phyloP scores from a whole-genome alignment of 1,139 yeast genomes.

The Yamadazyma oceani region DNA sequence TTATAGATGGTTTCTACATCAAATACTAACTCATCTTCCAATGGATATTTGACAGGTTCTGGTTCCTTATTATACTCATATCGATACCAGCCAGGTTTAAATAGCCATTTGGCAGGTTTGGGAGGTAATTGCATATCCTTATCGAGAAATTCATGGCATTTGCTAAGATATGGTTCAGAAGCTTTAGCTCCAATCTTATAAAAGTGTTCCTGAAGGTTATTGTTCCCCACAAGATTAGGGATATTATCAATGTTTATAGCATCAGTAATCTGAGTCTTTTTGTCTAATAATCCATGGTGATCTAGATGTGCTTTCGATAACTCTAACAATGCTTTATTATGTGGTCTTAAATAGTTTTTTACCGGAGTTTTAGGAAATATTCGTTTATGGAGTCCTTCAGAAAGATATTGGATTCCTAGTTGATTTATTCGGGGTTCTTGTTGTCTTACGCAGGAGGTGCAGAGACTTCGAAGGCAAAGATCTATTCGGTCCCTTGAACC shows the following conservation, averaged over 20 bases:
- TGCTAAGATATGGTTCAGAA: slow-evolving; percentile 58
- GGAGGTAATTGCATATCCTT: slow-evolving; percentile 36
- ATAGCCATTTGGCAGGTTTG: slow-evolving; percentile 54
- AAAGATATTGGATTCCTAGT: slow-evolving; percentile 66
- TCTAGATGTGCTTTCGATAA: slow-evolving; percentile 63
- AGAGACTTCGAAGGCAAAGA: neutral
- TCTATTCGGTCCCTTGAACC: too few species aligned
- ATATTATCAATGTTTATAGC: slow-evolving; percentile 61
- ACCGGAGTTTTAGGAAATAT: slow-evolving; percentile 50
- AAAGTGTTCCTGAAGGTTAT: slow-evolving; percentile 81
- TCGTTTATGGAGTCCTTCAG: slow-evolving; percentile 56
- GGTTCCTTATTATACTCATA: slow-evolving; percentile 61
- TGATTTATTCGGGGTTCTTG: slow-evolving; percentile 60
- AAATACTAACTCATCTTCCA: slow-evolving; percentile 67
- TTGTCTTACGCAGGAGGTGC: neutral
- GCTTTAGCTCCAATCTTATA: slow-evolving; percentile 62
- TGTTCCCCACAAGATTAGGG: slow-evolving; percentile 67
- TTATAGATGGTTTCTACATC: slow-evolving; percentile 90
- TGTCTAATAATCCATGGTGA: slow-evolving; percentile 71
- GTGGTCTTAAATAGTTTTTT: slow-evolving; percentile 24
- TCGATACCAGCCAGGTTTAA: slow-evolving; percentile 79
- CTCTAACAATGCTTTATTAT: slow-evolving; percentile 44
- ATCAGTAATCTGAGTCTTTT: slow-evolving; percentile 62
- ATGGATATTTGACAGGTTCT: slow-evolving; percentile 62
- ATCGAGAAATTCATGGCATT: slow-evolving; percentile 42